A percentile compares a stretch with the other conserved stretches of the same genome.
These are phyloP conservation scores for Lentinula sp. DNA, from an alignment of 768 basidiomycete species.

Conservation along the genomic window DNA sequence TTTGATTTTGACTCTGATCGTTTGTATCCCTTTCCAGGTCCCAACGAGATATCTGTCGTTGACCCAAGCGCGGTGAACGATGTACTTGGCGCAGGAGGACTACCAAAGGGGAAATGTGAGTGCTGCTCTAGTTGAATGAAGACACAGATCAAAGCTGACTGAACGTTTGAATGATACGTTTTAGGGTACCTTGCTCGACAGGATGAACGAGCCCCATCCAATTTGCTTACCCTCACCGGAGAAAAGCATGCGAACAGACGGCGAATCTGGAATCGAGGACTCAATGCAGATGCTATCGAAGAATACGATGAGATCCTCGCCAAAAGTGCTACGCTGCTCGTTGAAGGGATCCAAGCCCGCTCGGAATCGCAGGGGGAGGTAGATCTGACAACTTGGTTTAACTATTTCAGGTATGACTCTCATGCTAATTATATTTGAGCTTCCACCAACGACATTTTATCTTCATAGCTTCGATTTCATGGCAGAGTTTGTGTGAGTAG, in stretches of 20 bases:
- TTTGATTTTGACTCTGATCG: background rate
- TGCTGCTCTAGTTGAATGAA: background rate
- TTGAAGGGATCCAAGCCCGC: conserved; percentile 10
- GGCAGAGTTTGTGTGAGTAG: conserved; percentile 17
- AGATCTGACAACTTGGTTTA: conserved; percentile 17
- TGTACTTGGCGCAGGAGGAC: conserved; percentile 17
- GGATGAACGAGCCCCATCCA: conserved; percentile 4
- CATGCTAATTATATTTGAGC: background rate
- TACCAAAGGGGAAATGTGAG: conserved; percentile 22
- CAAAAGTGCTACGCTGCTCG: conserved; percentile 16
- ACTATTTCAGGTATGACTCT: conserved; percentile 18
- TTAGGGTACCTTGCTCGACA: conserved; percentile 4
- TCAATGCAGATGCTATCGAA: conserved; percentile 19
- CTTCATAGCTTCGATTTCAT: conserved; percentile 17
- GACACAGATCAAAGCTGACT: background rate
- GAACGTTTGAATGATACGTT: background rate
- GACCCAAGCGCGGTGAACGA: conserved; percentile 15
- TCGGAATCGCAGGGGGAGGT: conserved; percentile 9
- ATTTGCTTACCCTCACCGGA: conserved; percentile 14
- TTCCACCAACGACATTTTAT: background rate
- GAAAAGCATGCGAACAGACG: conserved; percentile 22
- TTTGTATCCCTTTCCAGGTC: conserved; percentile 14
- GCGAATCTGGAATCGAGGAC: conserved; percentile 21
- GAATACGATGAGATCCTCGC: conserved; percentile 20
- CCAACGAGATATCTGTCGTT: conserved; percentile 23